phyloP scores from a whole-genome alignment of 192 early-diverging fungal genomes.

The Coemansia sp. region DNA sequence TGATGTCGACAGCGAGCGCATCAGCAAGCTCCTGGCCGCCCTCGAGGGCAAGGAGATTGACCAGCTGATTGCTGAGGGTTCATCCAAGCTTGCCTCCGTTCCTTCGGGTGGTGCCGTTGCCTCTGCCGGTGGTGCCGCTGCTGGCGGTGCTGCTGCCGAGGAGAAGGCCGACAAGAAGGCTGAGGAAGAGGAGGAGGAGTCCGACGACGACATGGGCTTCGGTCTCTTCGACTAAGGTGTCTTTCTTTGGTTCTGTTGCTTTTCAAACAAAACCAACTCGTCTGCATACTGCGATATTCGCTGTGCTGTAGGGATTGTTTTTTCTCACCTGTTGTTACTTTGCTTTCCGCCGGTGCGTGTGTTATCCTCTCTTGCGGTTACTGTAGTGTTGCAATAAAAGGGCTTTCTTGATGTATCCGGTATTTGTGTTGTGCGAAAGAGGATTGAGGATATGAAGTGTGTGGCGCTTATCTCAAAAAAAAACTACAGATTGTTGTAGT shows the following conservation, averaged over 20 bases:
- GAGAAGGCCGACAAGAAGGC: conserved; percentile 63
- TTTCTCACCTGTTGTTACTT: background rate
- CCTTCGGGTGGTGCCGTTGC: conserved; percentile 87
- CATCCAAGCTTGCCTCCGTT: conserved; percentile 89
- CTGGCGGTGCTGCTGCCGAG: conserved; percentile 64
- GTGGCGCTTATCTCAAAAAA: too few relatives aligned
- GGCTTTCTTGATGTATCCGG: too few relatives aligned
- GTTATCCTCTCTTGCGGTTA: background rate
- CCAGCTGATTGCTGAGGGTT: conserved; percentile 91
- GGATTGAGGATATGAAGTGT: too few relatives aligned
- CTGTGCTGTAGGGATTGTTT: background rate
- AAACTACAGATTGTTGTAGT: too few relatives aligned
- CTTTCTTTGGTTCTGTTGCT: background rate
- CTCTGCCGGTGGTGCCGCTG: conserved; percentile 64
- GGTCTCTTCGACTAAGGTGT: conserved; percentile 93
- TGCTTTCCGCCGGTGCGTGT: background rate
- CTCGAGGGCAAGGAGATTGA: conserved; percentile 88
- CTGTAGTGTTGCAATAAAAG: background rate
- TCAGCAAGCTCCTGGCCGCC: conserved; percentile 75
- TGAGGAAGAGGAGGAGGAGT: conserved; percentile 75
- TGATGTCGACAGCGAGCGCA: conserved; percentile 81
- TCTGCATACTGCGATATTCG: background rate
- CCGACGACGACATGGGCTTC: conserved; percentile 95
- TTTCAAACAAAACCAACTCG: background rate
- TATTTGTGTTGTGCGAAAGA: too few relatives aligned